These are phyloP conservation scores for Cucurbita argyrosperma DNA, from an alignment of 306 rosid genomes.

Conservation along the genomic window DNA sequence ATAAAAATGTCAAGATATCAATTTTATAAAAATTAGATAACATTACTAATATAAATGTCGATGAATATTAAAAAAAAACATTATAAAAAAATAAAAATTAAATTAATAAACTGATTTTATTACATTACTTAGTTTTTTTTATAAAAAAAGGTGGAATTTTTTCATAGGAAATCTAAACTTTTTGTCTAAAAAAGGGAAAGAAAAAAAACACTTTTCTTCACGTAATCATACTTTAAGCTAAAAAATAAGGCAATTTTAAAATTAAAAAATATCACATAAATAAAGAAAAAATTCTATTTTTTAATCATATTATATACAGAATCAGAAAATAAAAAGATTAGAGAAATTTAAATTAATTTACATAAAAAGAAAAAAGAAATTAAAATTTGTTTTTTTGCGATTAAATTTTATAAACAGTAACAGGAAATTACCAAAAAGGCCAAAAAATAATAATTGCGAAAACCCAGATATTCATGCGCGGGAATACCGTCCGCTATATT, in stretches of 20 bases:
- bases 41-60: too few relatives aligned
- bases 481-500: conserved; percentile 29
- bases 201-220: neutral
- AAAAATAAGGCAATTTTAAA: neutral
- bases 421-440: neutral
- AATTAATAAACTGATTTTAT: too few relatives aligned
- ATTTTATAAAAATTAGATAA: too few relatives aligned
- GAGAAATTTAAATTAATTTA: neutral
- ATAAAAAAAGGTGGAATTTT: neutral
- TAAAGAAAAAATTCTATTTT: too few relatives aligned
- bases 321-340: too few relatives aligned
- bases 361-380: neutral
- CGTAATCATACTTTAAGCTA: neutral
- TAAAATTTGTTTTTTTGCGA: neutral
- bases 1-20: too few relatives aligned
- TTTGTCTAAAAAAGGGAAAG: too few relatives aligned
- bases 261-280: neutral
- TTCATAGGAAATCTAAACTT: neutral
- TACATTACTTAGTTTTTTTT: too few relatives aligned
- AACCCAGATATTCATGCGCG: conserved; percentile 23
- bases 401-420: neutral
- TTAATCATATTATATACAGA: too few relatives aligned
- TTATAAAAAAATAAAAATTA: too few relatives aligned
- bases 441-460: neutral
- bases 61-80: too few relatives aligned